Base-by-base conservation (phyloP, 768 basidiomycete species). In the Scleroderma citrinum region DNA sequence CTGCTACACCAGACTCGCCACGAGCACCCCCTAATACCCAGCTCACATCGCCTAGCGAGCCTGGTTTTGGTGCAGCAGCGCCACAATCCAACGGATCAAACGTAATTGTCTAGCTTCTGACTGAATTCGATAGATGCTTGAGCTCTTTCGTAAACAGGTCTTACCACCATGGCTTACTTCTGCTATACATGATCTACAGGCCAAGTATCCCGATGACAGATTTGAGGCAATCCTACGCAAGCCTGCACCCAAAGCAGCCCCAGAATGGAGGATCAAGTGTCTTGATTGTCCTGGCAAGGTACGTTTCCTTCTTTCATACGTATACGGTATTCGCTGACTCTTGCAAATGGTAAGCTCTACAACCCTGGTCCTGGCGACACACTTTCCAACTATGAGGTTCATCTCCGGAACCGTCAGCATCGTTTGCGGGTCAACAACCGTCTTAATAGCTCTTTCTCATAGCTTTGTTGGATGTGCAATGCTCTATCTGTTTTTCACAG, bases 241-340 rank as follows among this genome's bases (percentile, higher is more conserved):
- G 59, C 69, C 76, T 7, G 72, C 73, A 26, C 71, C 77, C 38
- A 73, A 70, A 12, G 75, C 72, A n/a, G 66, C 72, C 20, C 77
- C 80, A 5, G 92, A 95, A 66, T 97, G 94, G 93, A 79, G 91
- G 16, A 77, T 95, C 61, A 92, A 87, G 66, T 96, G 92, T 64
- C 61, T 82, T 55, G 92, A 96, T 65, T 94, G 92, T 67, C 92
- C 92, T 56, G 92, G 92, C 60, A 95, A 93, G 78, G 92, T 91
- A 52, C 23, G 75, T 61, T 16, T 14, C 38, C 30, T 43, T 43
- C 16, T 14, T 17, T 30, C 26, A 10, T 11, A 20, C 30, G 26
- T 16, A 31, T 26, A 19, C 24, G 24, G 17, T 42, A 5, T 40
- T 54, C 21, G 52, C 17, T 23, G 32, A 31, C 7, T 13, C 52